These are phyloP conservation scores for Candida boleticola DNA, from an alignment of 805 yeast species.

Conservation along the genomic window DNA sequence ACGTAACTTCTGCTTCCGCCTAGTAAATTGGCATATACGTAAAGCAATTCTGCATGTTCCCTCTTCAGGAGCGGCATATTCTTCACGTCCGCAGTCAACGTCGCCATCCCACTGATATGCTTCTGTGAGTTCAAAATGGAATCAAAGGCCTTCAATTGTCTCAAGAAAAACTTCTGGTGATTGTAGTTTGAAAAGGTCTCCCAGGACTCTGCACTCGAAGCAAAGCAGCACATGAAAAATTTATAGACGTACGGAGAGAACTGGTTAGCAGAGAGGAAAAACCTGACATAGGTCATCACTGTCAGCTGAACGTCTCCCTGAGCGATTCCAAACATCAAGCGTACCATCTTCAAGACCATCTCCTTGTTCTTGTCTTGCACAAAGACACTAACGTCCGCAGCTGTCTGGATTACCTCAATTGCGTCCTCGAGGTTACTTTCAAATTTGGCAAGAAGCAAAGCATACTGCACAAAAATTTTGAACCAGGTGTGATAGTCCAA, in stretches of 20 bases:
- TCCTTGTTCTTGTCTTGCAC: conserved; percentile 60
- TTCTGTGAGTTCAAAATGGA: conserved; percentile 51
- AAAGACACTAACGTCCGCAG: conserved; percentile 77
- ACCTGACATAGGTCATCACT: conserved; percentile 59
- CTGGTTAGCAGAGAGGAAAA: conserved; percentile 64
- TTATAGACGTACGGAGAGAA: conserved; percentile 69
- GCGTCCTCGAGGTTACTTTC: conserved; percentile 61
- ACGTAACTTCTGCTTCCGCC: conserved; percentile 80
- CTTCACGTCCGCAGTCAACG: conserved; percentile 55
- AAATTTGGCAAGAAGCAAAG: conserved; percentile 61
- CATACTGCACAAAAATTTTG: conserved; percentile 74
- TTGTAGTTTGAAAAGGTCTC: conserved; percentile 71
- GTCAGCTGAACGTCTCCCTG: conserved; percentile 49
- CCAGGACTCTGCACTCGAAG: conserved; percentile 57
- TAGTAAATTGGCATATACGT: conserved; percentile 76
- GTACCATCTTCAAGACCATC: conserved; percentile 59
- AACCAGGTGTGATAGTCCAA: conserved; percentile 81
- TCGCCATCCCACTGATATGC: conserved; percentile 76
- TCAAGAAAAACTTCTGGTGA: conserved; percentile 84
- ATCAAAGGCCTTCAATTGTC: conserved; percentile 90
- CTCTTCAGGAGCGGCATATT: conserved; percentile 11
- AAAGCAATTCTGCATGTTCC: conserved; percentile 61
- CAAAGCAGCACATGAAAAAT: conserved; percentile 63
- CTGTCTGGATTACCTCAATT: conserved; percentile 59
- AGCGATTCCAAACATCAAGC: conserved; percentile 54